phyloP scores from a whole-genome alignment of 441 rosid genomes.

The Raphanus hybrid region DNA sequence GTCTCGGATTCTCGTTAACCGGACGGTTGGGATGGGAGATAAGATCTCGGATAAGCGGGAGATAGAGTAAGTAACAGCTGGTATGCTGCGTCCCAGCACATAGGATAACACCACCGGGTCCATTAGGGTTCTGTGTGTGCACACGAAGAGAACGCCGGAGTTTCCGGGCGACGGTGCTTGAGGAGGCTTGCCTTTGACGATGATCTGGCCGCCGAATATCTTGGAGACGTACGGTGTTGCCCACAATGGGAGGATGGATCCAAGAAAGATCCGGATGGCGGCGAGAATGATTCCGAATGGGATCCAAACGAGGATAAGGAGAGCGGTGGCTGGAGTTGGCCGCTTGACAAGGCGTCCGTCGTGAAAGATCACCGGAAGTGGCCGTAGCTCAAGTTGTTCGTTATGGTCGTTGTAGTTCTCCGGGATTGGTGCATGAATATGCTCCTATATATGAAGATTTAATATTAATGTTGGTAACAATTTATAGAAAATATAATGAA shows the following conservation, averaged over 20 bases:
- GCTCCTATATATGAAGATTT: constrained; percentile 48
- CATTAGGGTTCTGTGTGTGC: constrained; percentile 94
- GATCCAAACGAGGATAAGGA: constrained; percentile 81
- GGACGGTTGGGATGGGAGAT: constrained; percentile 86
- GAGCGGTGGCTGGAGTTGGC: constrained; percentile 77
- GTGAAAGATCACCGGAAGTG: constrained; percentile 85
- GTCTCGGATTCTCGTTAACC: constrained; percentile 74
- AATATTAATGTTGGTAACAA: neutral
- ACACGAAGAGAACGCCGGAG: constrained; percentile 80
- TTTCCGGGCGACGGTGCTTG: constrained; percentile 48
- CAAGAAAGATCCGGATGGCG: constrained; percentile 50
- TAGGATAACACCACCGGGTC: constrained; percentile 91
- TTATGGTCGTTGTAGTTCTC: constrained; percentile 32
- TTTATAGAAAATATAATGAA: too few species aligned
- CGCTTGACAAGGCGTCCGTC: constrained; percentile 89
- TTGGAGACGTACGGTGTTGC: constrained; percentile 61
- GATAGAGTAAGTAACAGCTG: constrained; percentile 90
- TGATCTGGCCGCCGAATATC: constrained; percentile 64
- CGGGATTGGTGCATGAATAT: constrained; percentile 58
- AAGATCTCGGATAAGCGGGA: constrained; percentile 82
- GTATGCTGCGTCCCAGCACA: constrained; percentile 67
- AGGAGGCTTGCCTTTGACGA: constrained; percentile 84
- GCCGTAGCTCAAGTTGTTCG: constrained; percentile 50
- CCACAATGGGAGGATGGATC: constrained; percentile 65
- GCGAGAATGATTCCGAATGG: constrained; percentile 83